These are phyloP conservation scores for Wickerhamomyces queroliae DNA, from an alignment of 805 yeast species.

Conservation along the genomic window DNA sequence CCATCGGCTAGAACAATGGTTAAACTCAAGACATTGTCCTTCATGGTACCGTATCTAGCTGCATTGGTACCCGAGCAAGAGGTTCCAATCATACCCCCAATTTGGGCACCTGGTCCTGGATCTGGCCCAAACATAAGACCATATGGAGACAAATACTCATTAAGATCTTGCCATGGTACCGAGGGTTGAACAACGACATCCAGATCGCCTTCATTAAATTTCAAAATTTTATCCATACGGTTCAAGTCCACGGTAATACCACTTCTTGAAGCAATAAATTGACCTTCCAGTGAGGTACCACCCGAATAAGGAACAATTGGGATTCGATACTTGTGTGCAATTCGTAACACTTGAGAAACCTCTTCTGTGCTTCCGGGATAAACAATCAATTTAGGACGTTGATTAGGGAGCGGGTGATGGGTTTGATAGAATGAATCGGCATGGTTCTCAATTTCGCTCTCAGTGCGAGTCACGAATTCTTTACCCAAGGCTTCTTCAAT, in stretches of 20 bases:
- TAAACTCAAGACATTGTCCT: constrained; percentile 60
- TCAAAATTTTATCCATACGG: constrained; percentile 51
- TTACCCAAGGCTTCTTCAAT: constrained; percentile 33
- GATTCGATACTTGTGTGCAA: constrained; percentile 52
- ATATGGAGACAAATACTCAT: constrained; percentile 40
- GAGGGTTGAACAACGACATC: constrained; percentile 76
- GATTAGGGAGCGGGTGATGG: constrained; percentile 54
- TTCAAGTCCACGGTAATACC: constrained; percentile 63
- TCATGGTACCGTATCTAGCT: constrained; percentile 73
- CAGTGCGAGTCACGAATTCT: constrained; percentile 26
- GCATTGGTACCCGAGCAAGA: constrained; percentile 82
- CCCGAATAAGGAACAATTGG: constrained; percentile 81
- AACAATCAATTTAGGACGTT: constrained; percentile 52
- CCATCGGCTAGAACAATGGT: constrained; percentile 82
- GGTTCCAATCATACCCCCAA: constrained; percentile 75
- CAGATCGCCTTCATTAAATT: constrained; percentile 55
- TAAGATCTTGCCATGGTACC: constrained; percentile 71
- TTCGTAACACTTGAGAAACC: constrained; percentile 55
- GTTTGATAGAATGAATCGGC: constrained; percentile 58
- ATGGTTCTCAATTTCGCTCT: constrained; percentile 42
- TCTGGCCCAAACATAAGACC: constrained; percentile 70
- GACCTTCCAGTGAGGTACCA: constrained; percentile 81
- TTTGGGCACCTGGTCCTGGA: constrained; percentile 75
- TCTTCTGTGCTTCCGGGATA: constrained; percentile 64
- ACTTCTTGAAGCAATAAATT: constrained; percentile 62